A percentile compares a stretch with the other conserved stretches of the same genome.
Evolutionary conservation across 208 protist species (phyloP).

Genomic region (Crithidia mellificae): DNA sequence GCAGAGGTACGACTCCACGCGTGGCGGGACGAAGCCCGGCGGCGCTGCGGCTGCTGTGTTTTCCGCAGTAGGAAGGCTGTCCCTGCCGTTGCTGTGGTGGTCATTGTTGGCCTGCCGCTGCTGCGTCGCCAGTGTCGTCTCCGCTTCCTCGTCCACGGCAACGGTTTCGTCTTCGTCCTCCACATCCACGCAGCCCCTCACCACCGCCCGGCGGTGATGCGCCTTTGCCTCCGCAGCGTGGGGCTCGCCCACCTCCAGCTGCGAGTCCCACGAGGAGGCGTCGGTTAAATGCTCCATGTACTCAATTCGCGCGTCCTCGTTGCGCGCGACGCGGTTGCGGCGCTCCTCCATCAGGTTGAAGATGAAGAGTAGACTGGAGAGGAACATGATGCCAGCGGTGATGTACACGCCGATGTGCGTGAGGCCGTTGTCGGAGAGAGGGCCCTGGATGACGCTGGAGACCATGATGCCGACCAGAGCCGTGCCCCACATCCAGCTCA

Average conservation of each 20-base stretch:
- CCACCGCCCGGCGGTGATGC: neutral
- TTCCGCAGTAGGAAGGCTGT: too few species aligned
- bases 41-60: neutral
- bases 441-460: constrained; percentile 46
- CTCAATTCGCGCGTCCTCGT: constrained; percentile 30
- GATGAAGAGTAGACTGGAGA: constrained; percentile 46
- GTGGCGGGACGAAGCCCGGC: constrained; percentile 19
- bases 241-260: too few species aligned
- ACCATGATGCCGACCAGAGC: constrained; percentile 50
- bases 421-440: constrained; percentile 43
- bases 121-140: too few species aligned
- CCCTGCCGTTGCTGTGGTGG: neutral
- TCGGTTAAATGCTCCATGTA: constrained; percentile 18
- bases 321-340: constrained; percentile 45
- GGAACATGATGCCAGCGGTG: constrained; percentile 43
- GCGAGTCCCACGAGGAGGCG: neutral
- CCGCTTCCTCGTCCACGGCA: neutral
- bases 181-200: neutral
- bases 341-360: constrained; percentile 65
- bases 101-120: neutral
- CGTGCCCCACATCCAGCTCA: constrained; percentile 72
- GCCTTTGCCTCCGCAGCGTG: neutral
- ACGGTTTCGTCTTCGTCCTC: neutral
- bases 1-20: constrained; percentile 14
- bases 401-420: constrained; percentile 46